Conservation (phyloP, 1,284 basidiomycete species). For the Bjerkandera adusta region DNA sequence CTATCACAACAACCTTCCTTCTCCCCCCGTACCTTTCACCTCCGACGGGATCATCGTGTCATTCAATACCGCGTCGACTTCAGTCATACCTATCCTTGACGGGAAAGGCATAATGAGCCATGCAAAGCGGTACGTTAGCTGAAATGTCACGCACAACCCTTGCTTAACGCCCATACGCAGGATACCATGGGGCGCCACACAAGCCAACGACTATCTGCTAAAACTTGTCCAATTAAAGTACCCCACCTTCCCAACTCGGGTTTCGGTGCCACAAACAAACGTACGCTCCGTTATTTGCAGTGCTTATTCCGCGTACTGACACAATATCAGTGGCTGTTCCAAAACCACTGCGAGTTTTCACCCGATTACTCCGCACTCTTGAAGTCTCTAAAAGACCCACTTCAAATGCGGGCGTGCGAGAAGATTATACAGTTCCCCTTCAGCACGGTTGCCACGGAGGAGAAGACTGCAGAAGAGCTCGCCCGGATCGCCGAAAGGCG, state of each 20-base stretch:
- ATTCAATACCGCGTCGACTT: slow-evolving; percentile 84
- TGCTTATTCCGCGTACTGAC: not conserved
- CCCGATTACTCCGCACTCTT: slow-evolving; percentile 76
- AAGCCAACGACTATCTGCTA: slow-evolving; percentile 88
- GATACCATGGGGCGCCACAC: slow-evolving; percentile 92
- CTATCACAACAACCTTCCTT: slow-evolving; percentile 64
- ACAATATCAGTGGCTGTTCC: slow-evolving; percentile 76
- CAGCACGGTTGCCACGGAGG: slow-evolving; percentile 65
- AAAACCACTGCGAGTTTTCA: slow-evolving; percentile 85
- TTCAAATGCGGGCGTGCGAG: slow-evolving; percentile 62
- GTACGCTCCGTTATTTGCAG: slow-evolving; percentile 32
- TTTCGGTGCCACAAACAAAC: slow-evolving; percentile 53
- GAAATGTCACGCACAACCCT: no score
- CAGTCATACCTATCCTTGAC: slow-evolving; percentile 80
- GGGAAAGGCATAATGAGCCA: slow-evolving; percentile 82
- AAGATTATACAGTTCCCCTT: slow-evolving; percentile 88
- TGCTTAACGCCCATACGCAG: slow-evolving; percentile 50
- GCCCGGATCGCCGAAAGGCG: slow-evolving; percentile 75
- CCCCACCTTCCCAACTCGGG: slow-evolving; percentile 76
- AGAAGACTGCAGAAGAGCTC: slow-evolving; percentile 92
- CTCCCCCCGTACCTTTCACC: slow-evolving; percentile 37
- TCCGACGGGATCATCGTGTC: slow-evolving; percentile 81
- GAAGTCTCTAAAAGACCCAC: slow-evolving; percentile 60
- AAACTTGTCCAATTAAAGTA: slow-evolving; percentile 96
- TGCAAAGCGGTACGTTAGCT: slow-evolving; percentile 68